Evolutionary conservation across 176 grass and related monocot species (phyloP), one percentile per base, ranked within the genome.

Genomic region (Elymus sibiricus): DNA sequence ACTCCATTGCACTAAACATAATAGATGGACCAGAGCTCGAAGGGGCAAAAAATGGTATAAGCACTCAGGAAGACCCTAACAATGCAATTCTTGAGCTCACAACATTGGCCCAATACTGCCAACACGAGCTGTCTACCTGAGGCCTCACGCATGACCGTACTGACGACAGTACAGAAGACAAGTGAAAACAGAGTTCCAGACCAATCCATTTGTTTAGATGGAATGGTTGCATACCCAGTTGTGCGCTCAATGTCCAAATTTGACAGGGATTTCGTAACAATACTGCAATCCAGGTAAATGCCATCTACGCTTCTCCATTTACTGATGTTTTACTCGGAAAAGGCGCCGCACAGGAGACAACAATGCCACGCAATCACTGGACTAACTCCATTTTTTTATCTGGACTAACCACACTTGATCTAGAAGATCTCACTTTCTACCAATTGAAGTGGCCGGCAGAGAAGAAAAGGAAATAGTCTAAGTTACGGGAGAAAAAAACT

Each of bases 401-500:
- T 58, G 55, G 55, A 35, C 64, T 83, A 67, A 87, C 78, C 68
- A 47, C 46, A 39, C 29, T 46, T 51, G 74, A 59, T 66, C 34
- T 44, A 83, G 59, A 56, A 63, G 51, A 69, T 37, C 72, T 25
- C 62, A 37, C 29, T 86, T 70, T 86, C 9, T 9, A 86, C 37
- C 16, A 77, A 86, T 78, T 90, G 39, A 90, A 86, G 72, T 72
- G 82, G 77, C 64, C 31, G 55, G 63, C 73, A 65, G 5, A 44
- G 28, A 27, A 24, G 10, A 77, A 9, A 58, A 58, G 55, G 55
- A 58, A 58, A 58, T 58, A 58, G 55, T 58, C 55, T 58, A 58
- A 58, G 55, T 58, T 58, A 58, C 55, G 19, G 17, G 49, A 31
- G 51, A 47, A 46, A 13, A 69, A 70, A 38, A 42, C 35, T 6